These are phyloP conservation scores for Xylariales sp. DNA, from an alignment of 2,329 filamentous ascomycete genomes.

Conservation along the genomic window DNA sequence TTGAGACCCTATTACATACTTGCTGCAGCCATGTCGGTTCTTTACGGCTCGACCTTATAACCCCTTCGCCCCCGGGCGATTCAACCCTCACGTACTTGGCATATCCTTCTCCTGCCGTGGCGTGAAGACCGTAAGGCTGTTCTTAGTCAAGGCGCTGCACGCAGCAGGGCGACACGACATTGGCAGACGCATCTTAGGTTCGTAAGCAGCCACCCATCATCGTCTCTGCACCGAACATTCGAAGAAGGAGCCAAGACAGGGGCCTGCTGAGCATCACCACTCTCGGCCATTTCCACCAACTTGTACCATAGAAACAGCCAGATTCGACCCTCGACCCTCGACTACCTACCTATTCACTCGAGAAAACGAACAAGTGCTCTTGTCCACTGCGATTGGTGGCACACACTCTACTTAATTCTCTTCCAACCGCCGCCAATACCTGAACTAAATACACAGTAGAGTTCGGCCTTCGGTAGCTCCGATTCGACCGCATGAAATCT, in stretches of 20 bases:
- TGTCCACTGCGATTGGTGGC: neutral
- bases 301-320: no score
- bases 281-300: neutral
- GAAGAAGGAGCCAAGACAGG: conserved; percentile 10
- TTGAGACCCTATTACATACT: conserved; percentile 5
- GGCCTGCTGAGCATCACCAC: conserved; percentile 6
- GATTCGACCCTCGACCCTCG: no score
- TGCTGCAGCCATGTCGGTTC: conserved; percentile 4
- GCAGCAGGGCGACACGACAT: no score
- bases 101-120: conserved; percentile 6
- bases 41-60: conserved; percentile 10
- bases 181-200: no score
- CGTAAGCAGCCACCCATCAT: neutral
- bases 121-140: conserved; percentile 7
- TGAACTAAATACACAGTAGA: conserved; percentile 5
- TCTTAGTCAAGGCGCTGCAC: neutral
- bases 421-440: neutral
- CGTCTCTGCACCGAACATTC: conserved; percentile 10
- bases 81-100: no score
- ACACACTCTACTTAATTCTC: no score
- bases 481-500: conserved; percentile 6
- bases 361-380: neutral
- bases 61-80: neutral
- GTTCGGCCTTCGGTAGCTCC: neutral
- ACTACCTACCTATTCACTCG: no score